Conservation (phyloP, 106 monocot genomes). For the Gastrodia elata region DNA sequence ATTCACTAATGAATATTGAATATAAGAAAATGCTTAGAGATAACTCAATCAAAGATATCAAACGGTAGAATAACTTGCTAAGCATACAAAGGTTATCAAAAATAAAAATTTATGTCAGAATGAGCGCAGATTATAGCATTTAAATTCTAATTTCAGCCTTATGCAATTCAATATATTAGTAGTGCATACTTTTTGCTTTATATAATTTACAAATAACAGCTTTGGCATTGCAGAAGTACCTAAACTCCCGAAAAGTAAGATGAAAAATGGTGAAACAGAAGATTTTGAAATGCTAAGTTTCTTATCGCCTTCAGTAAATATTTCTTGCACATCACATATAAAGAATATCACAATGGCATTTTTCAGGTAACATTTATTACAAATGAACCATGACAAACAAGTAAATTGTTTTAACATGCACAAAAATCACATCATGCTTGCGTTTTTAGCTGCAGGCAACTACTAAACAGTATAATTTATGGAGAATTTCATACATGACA, state of each 20-base stretch:
- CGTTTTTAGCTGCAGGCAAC: not conserved
- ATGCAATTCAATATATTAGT: not conserved
- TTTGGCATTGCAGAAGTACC: not conserved
- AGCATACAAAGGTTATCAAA: not conserved
- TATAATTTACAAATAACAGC: not conserved
- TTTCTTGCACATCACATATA: not conserved
- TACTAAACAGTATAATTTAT: not conserved
- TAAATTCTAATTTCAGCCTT: not conserved
- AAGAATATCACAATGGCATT: not conserved
- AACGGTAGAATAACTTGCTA: not conserved
- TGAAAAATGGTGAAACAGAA: not conserved
- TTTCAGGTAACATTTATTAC: not conserved
- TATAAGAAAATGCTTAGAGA: not conserved
- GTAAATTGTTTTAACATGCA: not conserved
- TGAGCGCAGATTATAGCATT: not conserved
- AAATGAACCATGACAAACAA: not conserved
- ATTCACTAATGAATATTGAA: not conserved
- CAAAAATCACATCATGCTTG: not conserved
- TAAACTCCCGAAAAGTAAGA: not conserved
- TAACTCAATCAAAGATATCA: not conserved
- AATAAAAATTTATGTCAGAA: not conserved
- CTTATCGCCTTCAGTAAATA: not conserved
- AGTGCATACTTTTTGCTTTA: not conserved
- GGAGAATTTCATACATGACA: too few relatives aligned
- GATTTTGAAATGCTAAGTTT: not conserved